phyloP scores from a whole-genome alignment of 78 protist species.

The Dictyostelium brefeldianum region DNA sequence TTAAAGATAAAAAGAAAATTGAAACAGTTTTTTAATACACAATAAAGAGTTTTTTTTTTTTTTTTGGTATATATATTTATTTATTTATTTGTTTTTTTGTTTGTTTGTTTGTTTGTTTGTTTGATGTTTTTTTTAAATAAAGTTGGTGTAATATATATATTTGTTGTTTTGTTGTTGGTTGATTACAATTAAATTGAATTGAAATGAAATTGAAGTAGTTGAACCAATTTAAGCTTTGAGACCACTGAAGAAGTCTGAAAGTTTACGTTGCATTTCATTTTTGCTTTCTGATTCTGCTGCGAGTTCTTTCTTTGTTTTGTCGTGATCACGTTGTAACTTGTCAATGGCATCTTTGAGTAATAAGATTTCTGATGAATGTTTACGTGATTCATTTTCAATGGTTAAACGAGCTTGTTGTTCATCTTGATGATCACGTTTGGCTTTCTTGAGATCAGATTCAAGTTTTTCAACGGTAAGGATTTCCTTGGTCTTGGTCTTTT shows the following conservation, averaged over 20 bases:
- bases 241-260: conserved; percentile 69
- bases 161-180: too few relatives aligned
- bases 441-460: conserved; percentile 68
- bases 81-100: too few relatives aligned
- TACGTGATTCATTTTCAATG: conserved; percentile 55
- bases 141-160: too few relatives aligned
- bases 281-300: conserved; percentile 39
- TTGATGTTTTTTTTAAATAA: too few relatives aligned
- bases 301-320: conserved; percentile 72
- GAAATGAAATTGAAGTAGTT: too few relatives aligned
- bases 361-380: conserved; percentile 52
- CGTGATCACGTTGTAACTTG: conserved; percentile 72
- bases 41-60: too few relatives aligned
- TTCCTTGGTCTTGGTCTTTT: conserved; percentile 65
- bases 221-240: conserved; percentile 1
- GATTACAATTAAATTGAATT: too few relatives aligned
- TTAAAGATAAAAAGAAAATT: conserved; percentile 68
- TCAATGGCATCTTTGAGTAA: conserved; percentile 79
- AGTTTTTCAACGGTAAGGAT: conserved; percentile 50
- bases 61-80: too few relatives aligned
- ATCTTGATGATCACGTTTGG: conserved; percentile 68
- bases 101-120: too few relatives aligned
- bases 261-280: conserved; percentile 39
- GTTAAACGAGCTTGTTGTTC: conserved; percentile 80
- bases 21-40: too few relatives aligned